Conservation (phyloP, 805 yeast genomes). For the Limtongozyma cylindracea region DNA sequence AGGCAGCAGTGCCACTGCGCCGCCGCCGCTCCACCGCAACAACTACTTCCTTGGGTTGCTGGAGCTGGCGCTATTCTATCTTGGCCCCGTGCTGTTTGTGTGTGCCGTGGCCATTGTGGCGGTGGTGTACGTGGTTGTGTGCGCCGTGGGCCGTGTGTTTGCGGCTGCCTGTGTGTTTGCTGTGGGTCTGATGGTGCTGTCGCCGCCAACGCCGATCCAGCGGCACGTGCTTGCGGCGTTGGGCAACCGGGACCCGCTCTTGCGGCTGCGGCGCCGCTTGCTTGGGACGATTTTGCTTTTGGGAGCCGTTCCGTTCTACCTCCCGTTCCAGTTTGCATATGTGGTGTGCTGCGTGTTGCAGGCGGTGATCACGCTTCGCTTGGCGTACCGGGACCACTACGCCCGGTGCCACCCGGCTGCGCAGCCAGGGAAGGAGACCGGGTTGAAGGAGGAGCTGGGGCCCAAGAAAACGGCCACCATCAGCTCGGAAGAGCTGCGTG, state of each 20-base stretch:
- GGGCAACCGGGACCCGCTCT: too few species aligned
- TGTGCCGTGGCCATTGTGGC: conserved; percentile 18
- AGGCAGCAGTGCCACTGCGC: conserved; percentile 14
- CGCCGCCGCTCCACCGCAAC: conserved; percentile 14
- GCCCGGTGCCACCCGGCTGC: too few species aligned
- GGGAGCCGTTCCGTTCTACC: too few species aligned
- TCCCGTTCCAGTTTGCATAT: conserved; percentile 69
- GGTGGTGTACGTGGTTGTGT: too few species aligned
- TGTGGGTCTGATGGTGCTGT: too few species aligned
- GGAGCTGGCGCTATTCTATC: conserved; percentile 23
- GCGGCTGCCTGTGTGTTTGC: too few species aligned
- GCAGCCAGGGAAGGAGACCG: background rate
- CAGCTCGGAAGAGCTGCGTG: conserved; percentile 6
- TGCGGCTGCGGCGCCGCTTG: too few species aligned
- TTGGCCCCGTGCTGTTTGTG: conserved; percentile 30
- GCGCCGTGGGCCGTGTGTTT: too few species aligned
- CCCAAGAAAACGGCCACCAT: conserved; percentile 1
- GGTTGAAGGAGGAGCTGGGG: background rate
- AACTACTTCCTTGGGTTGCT: conserved; percentile 46
- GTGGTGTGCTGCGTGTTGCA: conserved; percentile 35
- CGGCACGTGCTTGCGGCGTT: too few species aligned
- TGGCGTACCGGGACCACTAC: too few species aligned
- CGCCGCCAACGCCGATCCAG: too few species aligned
- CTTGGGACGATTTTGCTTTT: too few species aligned
- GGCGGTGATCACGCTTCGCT: conserved; percentile 18